A percentile compares a stretch with the other conserved stretches of the same genome.
phyloP scores from a whole-genome alignment of 495 filamentous ascomycete species.

The Letharia lupina region DNA sequence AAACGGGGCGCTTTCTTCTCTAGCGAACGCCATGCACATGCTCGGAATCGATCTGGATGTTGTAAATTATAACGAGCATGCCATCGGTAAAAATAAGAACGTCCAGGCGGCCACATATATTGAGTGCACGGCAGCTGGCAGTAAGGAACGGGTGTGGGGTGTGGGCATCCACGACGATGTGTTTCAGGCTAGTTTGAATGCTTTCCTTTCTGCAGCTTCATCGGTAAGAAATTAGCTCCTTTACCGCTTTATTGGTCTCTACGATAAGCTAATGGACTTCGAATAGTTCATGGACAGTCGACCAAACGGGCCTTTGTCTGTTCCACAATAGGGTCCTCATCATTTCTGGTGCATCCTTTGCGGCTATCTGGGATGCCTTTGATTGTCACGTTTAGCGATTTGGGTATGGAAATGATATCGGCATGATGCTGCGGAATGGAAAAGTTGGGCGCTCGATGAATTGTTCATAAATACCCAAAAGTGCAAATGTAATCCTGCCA shows the following conservation, averaged over 20 bases:
- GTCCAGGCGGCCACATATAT: slow-evolving; percentile 93
- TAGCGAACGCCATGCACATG: slow-evolving; percentile 71
- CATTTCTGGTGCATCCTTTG: background rate
- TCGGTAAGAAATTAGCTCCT: background rate
- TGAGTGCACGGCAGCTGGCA: slow-evolving; percentile 70
- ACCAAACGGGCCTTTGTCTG: slow-evolving; percentile 14
- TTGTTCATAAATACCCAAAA: background rate
- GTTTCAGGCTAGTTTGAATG: slow-evolving; percentile 84
- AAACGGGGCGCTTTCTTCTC: slow-evolving; percentile 81
- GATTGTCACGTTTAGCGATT: background rate
- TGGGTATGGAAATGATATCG: background rate
- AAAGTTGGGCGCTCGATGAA: background rate
- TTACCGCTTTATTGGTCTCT: background rate
- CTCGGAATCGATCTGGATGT: slow-evolving; percentile 91
- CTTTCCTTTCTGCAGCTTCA: slow-evolving; percentile 76
- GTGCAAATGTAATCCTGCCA: background rate
- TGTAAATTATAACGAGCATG: slow-evolving; percentile 92
- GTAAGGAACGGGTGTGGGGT: slow-evolving; percentile 75
- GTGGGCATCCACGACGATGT: slow-evolving; percentile 94
- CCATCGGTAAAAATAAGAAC: slow-evolving; percentile 60
- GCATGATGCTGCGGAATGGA: background rate
- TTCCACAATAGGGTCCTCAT: background rate
- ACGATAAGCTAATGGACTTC: background rate
- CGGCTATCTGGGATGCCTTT: background rate
- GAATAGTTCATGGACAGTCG: slow-evolving; percentile 20